These are phyloP conservation scores for Neolentinus lepideus DNA, from an alignment of 1,284 basidiomycete species.

Conservation along the genomic window DNA sequence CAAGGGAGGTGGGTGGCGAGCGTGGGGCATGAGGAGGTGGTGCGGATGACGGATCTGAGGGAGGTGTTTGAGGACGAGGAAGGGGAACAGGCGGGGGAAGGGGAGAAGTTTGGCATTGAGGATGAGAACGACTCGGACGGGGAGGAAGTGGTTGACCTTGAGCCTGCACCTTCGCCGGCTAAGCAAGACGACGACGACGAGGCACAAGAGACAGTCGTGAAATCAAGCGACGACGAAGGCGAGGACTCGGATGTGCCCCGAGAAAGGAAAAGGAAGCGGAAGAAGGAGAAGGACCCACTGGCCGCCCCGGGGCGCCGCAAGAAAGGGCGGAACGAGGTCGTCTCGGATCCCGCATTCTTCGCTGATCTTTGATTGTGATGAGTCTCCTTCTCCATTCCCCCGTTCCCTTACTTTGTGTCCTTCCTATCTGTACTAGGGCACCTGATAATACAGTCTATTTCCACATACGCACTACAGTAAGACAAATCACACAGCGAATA, in stretches of 20 bases:
- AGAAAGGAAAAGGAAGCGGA: slow-evolving; percentile 50
- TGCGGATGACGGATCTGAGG: slow-evolving; percentile 80
- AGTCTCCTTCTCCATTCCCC: neutral
- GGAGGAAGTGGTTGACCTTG: slow-evolving; percentile 7
- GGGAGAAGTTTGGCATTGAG: slow-evolving; percentile 6
- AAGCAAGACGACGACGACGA: slow-evolving; percentile 18
- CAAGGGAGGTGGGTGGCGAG: slow-evolving; percentile 83
- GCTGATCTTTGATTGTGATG: slow-evolving; percentile 42
- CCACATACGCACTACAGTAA: too few species aligned
- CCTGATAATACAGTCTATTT: too few species aligned
- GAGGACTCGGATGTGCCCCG: slow-evolving; percentile 20
- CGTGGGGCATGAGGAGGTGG: slow-evolving; percentile 84
- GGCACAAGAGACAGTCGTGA: slow-evolving; percentile 20
- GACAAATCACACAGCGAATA: too few species aligned
- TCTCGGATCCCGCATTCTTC: slow-evolving; percentile 60
- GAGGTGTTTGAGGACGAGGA: slow-evolving; percentile 53
- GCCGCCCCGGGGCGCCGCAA: slow-evolving; percentile 34
- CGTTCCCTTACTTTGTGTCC: too few species aligned
- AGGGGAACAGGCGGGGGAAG: slow-evolving; percentile 13
- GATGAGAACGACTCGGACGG: slow-evolving; percentile 14
- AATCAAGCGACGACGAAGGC: slow-evolving; percentile 28
- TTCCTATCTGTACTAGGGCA: too few species aligned
- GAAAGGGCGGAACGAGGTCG: slow-evolving; percentile 51
- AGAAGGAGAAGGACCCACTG: slow-evolving; percentile 43
- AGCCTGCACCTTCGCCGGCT: neutral